Conservation (phyloP, 1,139 yeast genomes). For the Candida sp. region DNA sequence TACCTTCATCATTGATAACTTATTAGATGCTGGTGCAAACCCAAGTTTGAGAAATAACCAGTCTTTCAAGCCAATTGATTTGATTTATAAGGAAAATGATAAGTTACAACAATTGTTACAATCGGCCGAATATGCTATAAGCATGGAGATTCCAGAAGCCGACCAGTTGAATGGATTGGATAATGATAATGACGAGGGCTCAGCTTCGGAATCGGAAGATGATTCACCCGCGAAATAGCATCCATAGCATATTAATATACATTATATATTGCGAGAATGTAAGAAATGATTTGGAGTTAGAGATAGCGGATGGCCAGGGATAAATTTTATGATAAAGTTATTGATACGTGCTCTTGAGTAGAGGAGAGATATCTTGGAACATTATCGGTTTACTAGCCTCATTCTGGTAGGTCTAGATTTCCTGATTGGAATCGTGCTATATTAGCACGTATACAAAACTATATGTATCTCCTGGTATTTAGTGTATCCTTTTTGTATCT, state of each 20-base stretch:
- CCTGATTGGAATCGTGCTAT: no score
- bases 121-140: constrained; percentile 75
- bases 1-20: constrained; percentile 69
- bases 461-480: no score
- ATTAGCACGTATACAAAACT: no score
- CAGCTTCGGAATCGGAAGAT: constrained; percentile 34
- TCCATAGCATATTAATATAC: constrained; percentile 2
- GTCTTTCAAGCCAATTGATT: constrained; percentile 69
- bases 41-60: constrained; percentile 46
- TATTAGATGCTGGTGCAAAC: constrained; percentile 92
- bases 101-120: constrained; percentile 61
- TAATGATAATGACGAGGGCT: constrained; percentile 20
- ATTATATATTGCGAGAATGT: no score
- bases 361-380: no score
- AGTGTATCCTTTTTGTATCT: no score
- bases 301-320: no score
- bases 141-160: constrained; percentile 33
- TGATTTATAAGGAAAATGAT: constrained; percentile 52
- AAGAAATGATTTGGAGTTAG: no score
- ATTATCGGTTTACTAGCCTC: no score
- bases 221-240: background rate
- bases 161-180: constrained; percentile 21
- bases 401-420: no score
- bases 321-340: no score
- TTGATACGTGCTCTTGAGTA: no score